phyloP scores from a whole-genome alignment of 208 protist species.

The Vickermania ingenoplastis region DNA sequence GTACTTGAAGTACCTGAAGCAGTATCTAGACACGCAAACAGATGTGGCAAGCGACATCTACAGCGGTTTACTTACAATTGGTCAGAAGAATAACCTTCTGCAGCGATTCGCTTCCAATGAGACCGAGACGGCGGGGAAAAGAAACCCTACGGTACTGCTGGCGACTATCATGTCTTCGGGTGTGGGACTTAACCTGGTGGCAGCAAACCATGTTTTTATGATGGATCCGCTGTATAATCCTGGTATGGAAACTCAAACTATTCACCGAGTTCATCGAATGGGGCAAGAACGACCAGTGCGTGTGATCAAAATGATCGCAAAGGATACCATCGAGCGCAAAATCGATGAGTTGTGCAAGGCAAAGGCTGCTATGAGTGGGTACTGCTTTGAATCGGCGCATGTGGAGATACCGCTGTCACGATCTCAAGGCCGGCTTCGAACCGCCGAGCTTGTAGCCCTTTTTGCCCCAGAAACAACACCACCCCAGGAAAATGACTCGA shows the following conservation, averaged over 20 bases:
- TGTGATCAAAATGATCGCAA: constrained; percentile 90
- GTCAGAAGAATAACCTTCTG: constrained; percentile 58
- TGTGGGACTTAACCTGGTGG: constrained; percentile 91
- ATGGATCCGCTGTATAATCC: constrained; percentile 91
- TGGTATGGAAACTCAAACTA: constrained; percentile 79
- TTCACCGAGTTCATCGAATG: constrained; percentile 87
- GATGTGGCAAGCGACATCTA: constrained; percentile 37
- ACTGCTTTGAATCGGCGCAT: constrained; percentile 23
- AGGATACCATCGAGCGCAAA: constrained; percentile 93
- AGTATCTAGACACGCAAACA: constrained; percentile 23
- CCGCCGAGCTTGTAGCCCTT: constrained; percentile 37
- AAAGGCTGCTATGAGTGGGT: constrained; percentile 78
- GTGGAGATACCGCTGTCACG: constrained; percentile 5
- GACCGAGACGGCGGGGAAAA: neutral
- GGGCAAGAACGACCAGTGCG: constrained; percentile 89
- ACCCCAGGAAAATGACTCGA: constrained; percentile 10
- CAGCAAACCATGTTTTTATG: constrained; percentile 88
- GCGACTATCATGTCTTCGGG: constrained; percentile 85
- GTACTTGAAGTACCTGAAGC: constrained; percentile 88
- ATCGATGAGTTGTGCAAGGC: constrained; percentile 88
- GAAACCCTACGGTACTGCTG: constrained; percentile 57
- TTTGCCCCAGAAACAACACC: constrained; percentile 14
- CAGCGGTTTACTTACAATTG: constrained; percentile 29
- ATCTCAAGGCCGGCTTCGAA: constrained; percentile 20
- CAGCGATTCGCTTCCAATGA: constrained; percentile 7